Base-by-base conservation (phyloP, 495 filamentous ascomycete species). In the Pseudomonodictys pantanalensis region DNA sequence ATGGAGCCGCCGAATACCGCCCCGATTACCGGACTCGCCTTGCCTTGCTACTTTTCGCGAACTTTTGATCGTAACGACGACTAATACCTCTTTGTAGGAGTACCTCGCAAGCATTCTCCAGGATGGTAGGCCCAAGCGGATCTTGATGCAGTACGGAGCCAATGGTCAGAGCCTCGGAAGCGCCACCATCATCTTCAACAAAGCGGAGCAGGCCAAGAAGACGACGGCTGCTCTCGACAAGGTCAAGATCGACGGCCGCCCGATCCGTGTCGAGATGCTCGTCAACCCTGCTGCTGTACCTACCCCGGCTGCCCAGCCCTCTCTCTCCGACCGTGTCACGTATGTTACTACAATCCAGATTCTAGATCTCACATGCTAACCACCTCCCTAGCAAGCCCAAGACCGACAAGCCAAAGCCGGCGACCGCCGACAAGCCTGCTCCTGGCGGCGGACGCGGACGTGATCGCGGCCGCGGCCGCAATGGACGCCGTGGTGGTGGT, bases 241-340 rank as follows among this genome's bases (percentile, higher is more conserved):
- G 54, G 81, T 96, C 52, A 81, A 90, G 17, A 89, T 98, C 51
- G 93, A 98, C 73, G 84, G 85, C 58, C 83, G 85, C 48, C 89
- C 91, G 7, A 92, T 98, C 80, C 96, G 91, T 85, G 89, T 98
- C 59, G 93, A 98, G 71, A 84, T 97, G 47, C 81, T 98, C 47
- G 82, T 93, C 57, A 85, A 89, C 70, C 86, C 87, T 15, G 83
- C 83, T 7, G 83, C 85, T 52, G 87, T 83, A 17, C 84, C 85
- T 29, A 70, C 79, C 11, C 82, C 85, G 43, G 79, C 83, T 11
- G 77, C 86, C 1, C 71, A 84, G 11, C 91, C 92, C 81, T 76
- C 81, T 24, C 83, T 98, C n/a, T 84, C 84, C 29, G 92, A 96
- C 59, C 92, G 93, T 66, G 83, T 97, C 66, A 79, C 82, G 84